Evolutionary conservation across 2,329 filamentous ascomycete species (phyloP), one percentile per base, ranked within the genome.

Genomic region (Herpotrichia juniperi): DNA sequence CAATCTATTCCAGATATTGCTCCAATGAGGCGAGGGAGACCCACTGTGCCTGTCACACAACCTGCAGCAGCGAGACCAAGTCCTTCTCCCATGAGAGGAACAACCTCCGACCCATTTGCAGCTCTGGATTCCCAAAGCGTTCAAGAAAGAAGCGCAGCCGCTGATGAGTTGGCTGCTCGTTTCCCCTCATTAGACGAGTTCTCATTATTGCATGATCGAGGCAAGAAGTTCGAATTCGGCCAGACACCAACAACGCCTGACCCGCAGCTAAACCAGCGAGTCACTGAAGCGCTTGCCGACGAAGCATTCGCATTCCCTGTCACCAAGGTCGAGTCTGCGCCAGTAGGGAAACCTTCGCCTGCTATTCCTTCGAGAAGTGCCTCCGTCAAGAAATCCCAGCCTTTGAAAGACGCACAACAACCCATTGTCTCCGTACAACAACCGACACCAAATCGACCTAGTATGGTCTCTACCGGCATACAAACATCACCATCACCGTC

Each of bases 181-280:
- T 99, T 97, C 62, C 94, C 94, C 0, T 93, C 91, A 5, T 80
- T 99, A 21, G 93, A 97, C 65, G 91, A 97, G 62, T 99, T 99
- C 68, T 88, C 93, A 2, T 79, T 99, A 16, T 78, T 97, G 39
- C 91, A 96, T 62, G 92, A 97, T 57, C 85, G 90, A 56, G 89
- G 90, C 2, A 77, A 85, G 54, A 93, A 91, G 53, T 97, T 97
- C 63, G 87, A 93, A 48, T 97, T 97, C 69, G 87, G 63, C 1
- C 74, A 79, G 37, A 46, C 58, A 25, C 57, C 64, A 34, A 48
- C 57, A 19, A 12, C 50, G 30, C 67, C 80, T n/a, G 72, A 71
- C 10, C 74, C 76, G 10, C 74, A 74, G 57, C 73, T 91, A 14
- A 85, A 82, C 26, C 84, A 89, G 64, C 82, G 85, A 54, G 84